Evolutionary conservation across 306 rosid species (phyloP).

Genomic region (Vicia sativa): DNA sequence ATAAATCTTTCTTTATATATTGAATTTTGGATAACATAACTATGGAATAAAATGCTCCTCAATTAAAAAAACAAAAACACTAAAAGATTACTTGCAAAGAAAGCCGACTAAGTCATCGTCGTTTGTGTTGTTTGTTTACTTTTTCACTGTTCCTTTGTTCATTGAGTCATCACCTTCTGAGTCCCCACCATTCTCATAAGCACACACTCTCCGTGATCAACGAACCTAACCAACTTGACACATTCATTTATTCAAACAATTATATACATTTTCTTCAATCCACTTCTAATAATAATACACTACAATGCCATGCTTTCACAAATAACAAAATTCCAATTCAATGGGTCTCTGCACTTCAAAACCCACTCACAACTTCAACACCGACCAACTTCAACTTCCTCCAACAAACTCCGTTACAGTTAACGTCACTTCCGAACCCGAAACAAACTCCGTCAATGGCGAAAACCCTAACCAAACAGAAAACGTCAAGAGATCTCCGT

Average conservation of each 20-base stretch:
- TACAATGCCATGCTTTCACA: conserved; percentile 19
- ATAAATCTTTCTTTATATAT: no score
- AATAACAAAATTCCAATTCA: background rate
- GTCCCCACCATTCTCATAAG: conserved; percentile 15
- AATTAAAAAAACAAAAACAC: background rate
- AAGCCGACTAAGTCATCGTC: background rate
- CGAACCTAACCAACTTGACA: conserved; percentile 16
- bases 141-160: background rate
- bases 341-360: conserved; percentile 91
- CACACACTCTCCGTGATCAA: conserved; percentile 21
- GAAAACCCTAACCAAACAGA: conserved; percentile 33
- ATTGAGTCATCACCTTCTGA: background rate
- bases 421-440: conserved; percentile 17
- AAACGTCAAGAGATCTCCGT: conserved; percentile 68
- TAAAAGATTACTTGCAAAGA: background rate
- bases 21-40: no score
- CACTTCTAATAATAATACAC: background rate
- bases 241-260: background rate
- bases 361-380: conserved; percentile 38
- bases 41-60: no score
- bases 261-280: background rate
- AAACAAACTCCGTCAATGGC: conserved; percentile 42
- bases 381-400: no score
- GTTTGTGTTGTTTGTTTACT: background rate
- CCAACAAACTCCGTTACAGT: conserved; percentile 32